Percentiles rank a stretch among this genome's conserved stretches.
Conservation (phyloP, 2,329 filamentous ascomycete species). For the Lachnellula suecica region DNA sequence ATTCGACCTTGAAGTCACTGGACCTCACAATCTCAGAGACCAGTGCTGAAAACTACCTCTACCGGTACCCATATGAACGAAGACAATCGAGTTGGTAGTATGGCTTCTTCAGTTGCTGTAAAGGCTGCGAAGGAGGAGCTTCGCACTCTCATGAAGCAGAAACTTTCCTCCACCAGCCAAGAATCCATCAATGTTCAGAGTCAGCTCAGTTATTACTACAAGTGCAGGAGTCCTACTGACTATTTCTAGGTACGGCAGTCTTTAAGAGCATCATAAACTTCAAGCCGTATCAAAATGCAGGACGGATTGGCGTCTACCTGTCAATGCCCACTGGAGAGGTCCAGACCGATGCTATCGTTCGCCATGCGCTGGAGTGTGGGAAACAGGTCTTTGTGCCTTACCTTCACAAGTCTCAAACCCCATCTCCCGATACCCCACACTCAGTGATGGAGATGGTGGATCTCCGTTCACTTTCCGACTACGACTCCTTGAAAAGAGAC, state of each 20-base stretch:
- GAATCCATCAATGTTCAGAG: constrained; percentile 69
- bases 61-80: no score
- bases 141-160: constrained; percentile 66
- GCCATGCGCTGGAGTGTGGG: constrained; percentile 71
- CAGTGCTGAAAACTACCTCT: no score
- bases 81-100: no score
- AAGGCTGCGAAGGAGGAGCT: constrained; percentile 74
- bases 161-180: constrained; percentile 59
- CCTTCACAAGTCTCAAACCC: constrained; percentile 61
- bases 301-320: constrained; percentile 80
- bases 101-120: constrained; percentile 41
- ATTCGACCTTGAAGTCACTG: no score
- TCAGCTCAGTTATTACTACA: no score
- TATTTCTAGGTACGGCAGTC: constrained; percentile 58
- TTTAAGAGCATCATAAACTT: constrained; percentile 65
- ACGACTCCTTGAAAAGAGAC: constrained; percentile 73
- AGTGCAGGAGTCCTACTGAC: not conserved
- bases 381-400: constrained; percentile 94
- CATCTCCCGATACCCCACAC: constrained; percentile 39
- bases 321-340: constrained; percentile 90
- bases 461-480: constrained; percentile 72
- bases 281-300: constrained; percentile 73
- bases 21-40: no score
- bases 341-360: constrained; percentile 79
- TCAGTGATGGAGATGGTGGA: constrained; percentile 96